phyloP scores from a whole-genome alignment of 1,139 yeast species.

The Candida sanyaensis region DNA sequence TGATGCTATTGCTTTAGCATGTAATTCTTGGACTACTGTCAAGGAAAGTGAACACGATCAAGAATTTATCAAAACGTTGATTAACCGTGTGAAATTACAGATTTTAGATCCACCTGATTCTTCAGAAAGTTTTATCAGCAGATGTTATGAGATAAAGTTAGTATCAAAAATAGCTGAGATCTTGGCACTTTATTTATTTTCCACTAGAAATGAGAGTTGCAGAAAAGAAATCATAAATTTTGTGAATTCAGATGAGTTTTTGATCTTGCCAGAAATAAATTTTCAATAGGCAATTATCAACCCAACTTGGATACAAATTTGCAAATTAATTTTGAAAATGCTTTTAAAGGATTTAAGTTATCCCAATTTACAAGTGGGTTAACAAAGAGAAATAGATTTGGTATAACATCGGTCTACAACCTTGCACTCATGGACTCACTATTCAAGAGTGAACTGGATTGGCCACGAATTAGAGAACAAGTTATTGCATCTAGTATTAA shows the following conservation, averaged over 20 bases:
- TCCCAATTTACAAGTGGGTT: slow-evolving; percentile 57
- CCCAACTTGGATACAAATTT: slow-evolving; percentile 39
- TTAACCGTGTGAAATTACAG: slow-evolving; percentile 34
- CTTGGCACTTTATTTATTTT: slow-evolving; percentile 70
- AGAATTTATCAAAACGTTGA: slow-evolving; percentile 52
- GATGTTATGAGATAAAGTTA: slow-evolving; percentile 58
- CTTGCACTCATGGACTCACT: slow-evolving; percentile 63
- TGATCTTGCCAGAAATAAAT: slow-evolving; percentile 30
- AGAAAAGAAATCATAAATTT: slow-evolving; percentile 45
- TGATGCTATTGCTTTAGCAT: slow-evolving; percentile 65
- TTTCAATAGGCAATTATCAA: slow-evolving; percentile 32
- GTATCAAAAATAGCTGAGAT: slow-evolving; percentile 73
- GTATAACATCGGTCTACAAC: slow-evolving; percentile 58
- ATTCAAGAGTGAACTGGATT: slow-evolving; percentile 46
- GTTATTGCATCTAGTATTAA: slow-evolving; percentile 64
- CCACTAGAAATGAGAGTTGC: slow-evolving; percentile 47
- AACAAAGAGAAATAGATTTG: slow-evolving; percentile 50
- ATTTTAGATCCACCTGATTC: slow-evolving; percentile 21
- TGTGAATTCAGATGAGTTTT: slow-evolving; percentile 40
- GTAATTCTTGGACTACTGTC: slow-evolving; percentile 69
- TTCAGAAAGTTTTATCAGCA: slow-evolving; percentile 33
- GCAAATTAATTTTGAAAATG: slow-evolving; percentile 38
- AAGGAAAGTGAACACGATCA: slow-evolving; percentile 50
- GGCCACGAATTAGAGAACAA: slow-evolving; percentile 54
- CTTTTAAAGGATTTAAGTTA: slow-evolving; percentile 51